Evolutionary conservation across 2,329 filamentous ascomycete genomes (phyloP), one percentile per base, ranked within the genome.

Genomic region (Geosmithia putterillii): DNA sequence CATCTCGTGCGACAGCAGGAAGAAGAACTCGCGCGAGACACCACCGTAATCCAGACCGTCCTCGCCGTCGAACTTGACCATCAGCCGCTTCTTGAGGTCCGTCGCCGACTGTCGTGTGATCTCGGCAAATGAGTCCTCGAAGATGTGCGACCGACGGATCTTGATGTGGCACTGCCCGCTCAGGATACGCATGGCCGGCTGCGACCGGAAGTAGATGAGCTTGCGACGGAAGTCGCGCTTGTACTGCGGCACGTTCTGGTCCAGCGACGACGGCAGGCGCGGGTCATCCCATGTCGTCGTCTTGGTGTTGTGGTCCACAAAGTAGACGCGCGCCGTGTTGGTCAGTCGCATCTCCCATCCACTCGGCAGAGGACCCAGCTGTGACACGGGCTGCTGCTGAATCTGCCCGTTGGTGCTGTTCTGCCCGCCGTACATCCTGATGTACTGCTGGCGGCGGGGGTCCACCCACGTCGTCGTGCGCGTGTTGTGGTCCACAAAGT

Each of bases 281-380:
- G 92, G 92, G 57, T 98, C 92, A 58, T 98, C 92, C 92, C 92
- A 98, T 1, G 92, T 98, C 3, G 92, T 98, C 0, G 92, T 98
- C 72, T 98, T 98, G 38, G 92, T 98, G 67, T 98, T 98, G 68
- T 98, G 92, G 57, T 98, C 92, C 38, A 98, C 92, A 62, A 98
- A 98, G 66, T 98, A 98, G 15, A 98, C 92, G 46, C 92, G 78
- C 22, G 92, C 92, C 14, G 92, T 98, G 63, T 98, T 96, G 43
- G 92, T 98, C 42, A 98, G 79, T 47, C 92, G 86, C 92, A 98
- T 98, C 71, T 98, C 92, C 92, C 92, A 98, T 3, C 92, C 92
- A 56, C 92, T 96, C 3, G 92, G 92, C 40, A 98, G 66, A 21
- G 92, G 92, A 4, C 92, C 92, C 39, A 98, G 76, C 61, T 98